Evolutionary conservation across 805 yeast genomes (phyloP), one percentile per base, ranked within the genome.

Genomic region (Ogataea degrootiae): DNA sequence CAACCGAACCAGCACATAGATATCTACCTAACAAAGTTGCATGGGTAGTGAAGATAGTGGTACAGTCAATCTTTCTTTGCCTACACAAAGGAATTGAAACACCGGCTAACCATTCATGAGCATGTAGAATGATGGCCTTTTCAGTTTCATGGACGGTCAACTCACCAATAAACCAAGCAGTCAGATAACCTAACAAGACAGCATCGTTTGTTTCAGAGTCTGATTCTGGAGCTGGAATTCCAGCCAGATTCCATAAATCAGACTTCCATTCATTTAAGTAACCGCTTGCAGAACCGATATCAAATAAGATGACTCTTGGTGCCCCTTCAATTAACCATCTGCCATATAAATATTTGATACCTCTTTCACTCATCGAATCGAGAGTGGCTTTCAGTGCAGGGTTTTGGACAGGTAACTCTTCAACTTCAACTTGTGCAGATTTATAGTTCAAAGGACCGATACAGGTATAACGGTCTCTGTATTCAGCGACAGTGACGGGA

Each of bases 101-200:
- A 58, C 98, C 97, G 1, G 99, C 97, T 49, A 92, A 77, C 99
- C 99, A 92, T 71, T 92, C 99, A 71, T 92, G 99, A 66, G 87
- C 91, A 64, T 92, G 99, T 47, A 94, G 83, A 51, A 92, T 83
- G 44, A 94, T 90, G 0, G 98, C 97, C 58, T 92, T 82, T 45
- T 85, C 85, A 22, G 82, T 77, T 66, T 94, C 96, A 59, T 83
- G 81, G 62, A 75, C 81, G n/a, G 87, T 88, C 63, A 88, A 77
- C 67, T 94, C 98, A 16, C 99, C 99, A 47, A 94, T 72, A 65
- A 92, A 91, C 99, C 99, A 92, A 3, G 98, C 96, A 23, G 90
- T 96, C 43, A 89, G 71, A 69, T 92, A 92, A 31, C 99, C 99
- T 56, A 92, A 73, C 52, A 92, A 73, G 54, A 94, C 87, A 31